Evolutionary conservation across 768 basidiomycete species (phyloP), one percentile per base, ranked within the genome.

Genomic region (Brasilioporus rufonigricans): DNA sequence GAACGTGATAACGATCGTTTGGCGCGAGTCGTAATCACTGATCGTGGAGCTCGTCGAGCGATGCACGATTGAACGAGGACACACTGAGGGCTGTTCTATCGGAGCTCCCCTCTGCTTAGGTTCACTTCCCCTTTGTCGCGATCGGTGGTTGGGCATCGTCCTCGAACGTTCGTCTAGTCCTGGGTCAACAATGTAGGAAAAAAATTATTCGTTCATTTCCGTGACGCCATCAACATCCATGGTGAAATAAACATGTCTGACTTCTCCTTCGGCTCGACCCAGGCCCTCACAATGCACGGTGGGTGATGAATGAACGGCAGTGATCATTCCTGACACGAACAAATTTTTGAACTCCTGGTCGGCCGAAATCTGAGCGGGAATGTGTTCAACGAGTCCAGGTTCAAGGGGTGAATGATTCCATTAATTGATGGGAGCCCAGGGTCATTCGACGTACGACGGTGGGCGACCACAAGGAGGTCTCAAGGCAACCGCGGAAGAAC

Each of bases 171-270:
- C 27, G 50, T 57, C 48, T 53, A 58, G 56, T 39, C 58, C 63
- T 49, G 50, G 58, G 55, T 48, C 23, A 38, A 61, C 50, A 52
- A 59, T 44, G 46, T 33, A 39, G 39, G n/a, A 19, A 56, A 67
- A 67, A 67, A 66, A 61, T 33, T 59, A 54, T 64, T 64, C 50
- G 16, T 69, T 67, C 67, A 67, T 67, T 69, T 67, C 65, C 65
- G 65, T 44, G 50, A 47, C 6, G 48, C 52, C 57, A 63, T 63
- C 57, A 58, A 48, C 39, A 49, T 66, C 56, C 27, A 40, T 38
- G 44, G 49, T 57, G 61, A 66, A 68, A 66, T 59, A 39, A 66
- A 61, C 39, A 55, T 18, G 47, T 51, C 66, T 50, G 55, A 57
- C 50, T 4, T 19, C 6, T 18, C 38, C 38, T 64, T 57, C 45